Base-by-base conservation (phyloP, 2,329 filamentous ascomycete genomes). In the Grosmannia penicillata region DNA sequence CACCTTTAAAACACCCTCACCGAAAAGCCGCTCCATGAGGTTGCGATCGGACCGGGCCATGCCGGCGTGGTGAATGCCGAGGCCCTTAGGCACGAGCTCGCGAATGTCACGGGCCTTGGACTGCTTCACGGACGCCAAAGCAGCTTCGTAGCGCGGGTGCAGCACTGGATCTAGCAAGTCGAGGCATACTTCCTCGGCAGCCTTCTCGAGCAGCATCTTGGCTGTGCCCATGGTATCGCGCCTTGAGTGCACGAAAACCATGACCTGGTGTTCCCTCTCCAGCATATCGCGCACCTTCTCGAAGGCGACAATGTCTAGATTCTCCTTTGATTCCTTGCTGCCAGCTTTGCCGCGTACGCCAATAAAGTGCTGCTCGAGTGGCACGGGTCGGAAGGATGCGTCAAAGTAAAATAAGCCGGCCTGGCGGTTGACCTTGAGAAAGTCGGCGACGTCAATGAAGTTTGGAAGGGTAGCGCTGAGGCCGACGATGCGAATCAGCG, bases 201-300 rank as follows among this genome's bases (percentile, higher is more conserved):
- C 91, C 64, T 91, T 86, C 49, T 95, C 79, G 44, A 82, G 77
- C 21, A 98, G 64, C 63, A 80, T 84, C 47, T 82, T 80, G 33
- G 91, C 87, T 2, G 89, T 93, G 44, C 81, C 72, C 47, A 93
- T 75, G 0, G 93, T 98, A 49, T 99, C 93, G 54, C 93, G 87
- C 21, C 91, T 73, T 1, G 89, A 95, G 56, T 98, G 93, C 10
- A 98, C 93, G 56, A 99, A 98, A 0, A 99, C 89, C 93, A 99
- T 98, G 47, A 98, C 73, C 56, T 98, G 91, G 51, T 99, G 91
- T n/a, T 83, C 87, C 42, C 69, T 66, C 53, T 86, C 75, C 4
- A 98, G 67, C 87, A 98, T 95, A 37, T 91, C 82, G 48, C 78
- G 80, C 33, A 95, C 86, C 55, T 99, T 99, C 48, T 96, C 87